These are phyloP conservation scores for Phytophthora pini DNA, from an alignment of 352 stramenopile genomes.

Conservation along the genomic window DNA sequence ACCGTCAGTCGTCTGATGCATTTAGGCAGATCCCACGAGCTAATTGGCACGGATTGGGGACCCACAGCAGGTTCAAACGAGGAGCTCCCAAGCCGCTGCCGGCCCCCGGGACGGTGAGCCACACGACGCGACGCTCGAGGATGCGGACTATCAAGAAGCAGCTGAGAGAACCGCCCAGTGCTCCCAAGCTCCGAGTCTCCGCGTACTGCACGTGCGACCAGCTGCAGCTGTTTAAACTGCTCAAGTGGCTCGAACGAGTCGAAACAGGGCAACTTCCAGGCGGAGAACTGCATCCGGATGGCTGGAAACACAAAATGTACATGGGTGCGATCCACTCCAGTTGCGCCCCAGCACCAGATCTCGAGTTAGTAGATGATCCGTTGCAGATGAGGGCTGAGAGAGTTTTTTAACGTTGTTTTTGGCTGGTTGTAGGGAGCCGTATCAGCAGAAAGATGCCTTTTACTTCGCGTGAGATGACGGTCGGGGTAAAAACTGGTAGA, in stretches of 20 bases:
- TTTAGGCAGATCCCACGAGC: conserved; percentile 54
- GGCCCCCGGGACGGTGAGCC: conserved; percentile 56
- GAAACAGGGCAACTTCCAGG: conserved; percentile 80
- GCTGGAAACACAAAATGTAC: conserved; percentile 89
- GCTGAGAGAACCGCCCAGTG: conserved; percentile 68
- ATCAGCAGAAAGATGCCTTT: conserved; percentile 85
- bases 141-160: conserved; percentile 90
- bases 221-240: conserved; percentile 84
- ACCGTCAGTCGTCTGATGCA: conserved; percentile 33
- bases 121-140: conserved; percentile 77
- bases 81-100: conserved; percentile 43
- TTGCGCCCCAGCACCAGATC: conserved; percentile 54
- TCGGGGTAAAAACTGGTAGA: neutral
- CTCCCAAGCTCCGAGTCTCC: conserved; percentile 82
- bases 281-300: conserved; percentile 78
- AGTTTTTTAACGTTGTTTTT: conserved; percentile 12
- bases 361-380: conserved; percentile 38
- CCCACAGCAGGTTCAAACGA: conserved; percentile 57
- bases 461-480: conserved; percentile 75
- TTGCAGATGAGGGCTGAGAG: neutral
- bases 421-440: conserved; percentile 37
- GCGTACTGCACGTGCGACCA: conserved; percentile 89
- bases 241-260: conserved; percentile 87
- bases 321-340: conserved; percentile 87
- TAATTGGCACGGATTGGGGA: conserved; percentile 64